Conservation (phyloP, 495 filamentous ascomycete genomes). For the Penicillium manginii region DNA sequence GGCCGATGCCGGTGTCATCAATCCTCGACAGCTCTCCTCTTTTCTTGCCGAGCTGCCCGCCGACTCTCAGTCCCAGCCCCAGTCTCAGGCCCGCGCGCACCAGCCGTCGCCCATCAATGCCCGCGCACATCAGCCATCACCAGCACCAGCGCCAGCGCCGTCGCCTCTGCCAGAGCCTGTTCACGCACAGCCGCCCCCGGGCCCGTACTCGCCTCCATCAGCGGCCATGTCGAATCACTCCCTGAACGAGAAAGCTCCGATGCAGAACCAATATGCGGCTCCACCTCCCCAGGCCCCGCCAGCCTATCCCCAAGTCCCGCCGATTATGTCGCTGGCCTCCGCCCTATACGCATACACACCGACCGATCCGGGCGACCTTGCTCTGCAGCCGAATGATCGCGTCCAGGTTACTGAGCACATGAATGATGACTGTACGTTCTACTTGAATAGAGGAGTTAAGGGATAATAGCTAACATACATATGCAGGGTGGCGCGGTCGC, state of each 20-base stretch:
- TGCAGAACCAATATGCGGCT: conserved; percentile 52
- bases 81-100: conserved; percentile 14
- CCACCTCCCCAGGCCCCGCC: conserved; percentile 55
- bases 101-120: conserved; percentile 1
- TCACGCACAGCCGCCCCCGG: conserved; percentile 39
- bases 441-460: background rate
- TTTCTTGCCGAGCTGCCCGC: conserved; percentile 75
- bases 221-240: conserved; percentile 51
- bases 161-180: conserved; percentile 34
- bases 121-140: conserved; percentile 4
- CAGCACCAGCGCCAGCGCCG: conserved; percentile 16
- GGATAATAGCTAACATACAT: conserved; percentile 25
- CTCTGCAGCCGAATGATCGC: conserved; percentile 73
- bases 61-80: conserved; percentile 50
- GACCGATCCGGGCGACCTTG: conserved; percentile 77
- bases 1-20: conserved; percentile 75
- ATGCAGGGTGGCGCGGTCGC: conserved; percentile 74
- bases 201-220: conserved; percentile 45
- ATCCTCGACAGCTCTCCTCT: conserved; percentile 65
- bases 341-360: conserved; percentile 84
- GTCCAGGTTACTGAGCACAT: conserved; percentile 85
- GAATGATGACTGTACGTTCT: conserved; percentile 82
- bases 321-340: conserved; percentile 68
- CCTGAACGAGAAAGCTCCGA: conserved; percentile 57
- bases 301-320: conserved; percentile 56